Conservation (phyloP, 2,329 filamentous ascomycete genomes). For the Lomentospora prolificans region DNA sequence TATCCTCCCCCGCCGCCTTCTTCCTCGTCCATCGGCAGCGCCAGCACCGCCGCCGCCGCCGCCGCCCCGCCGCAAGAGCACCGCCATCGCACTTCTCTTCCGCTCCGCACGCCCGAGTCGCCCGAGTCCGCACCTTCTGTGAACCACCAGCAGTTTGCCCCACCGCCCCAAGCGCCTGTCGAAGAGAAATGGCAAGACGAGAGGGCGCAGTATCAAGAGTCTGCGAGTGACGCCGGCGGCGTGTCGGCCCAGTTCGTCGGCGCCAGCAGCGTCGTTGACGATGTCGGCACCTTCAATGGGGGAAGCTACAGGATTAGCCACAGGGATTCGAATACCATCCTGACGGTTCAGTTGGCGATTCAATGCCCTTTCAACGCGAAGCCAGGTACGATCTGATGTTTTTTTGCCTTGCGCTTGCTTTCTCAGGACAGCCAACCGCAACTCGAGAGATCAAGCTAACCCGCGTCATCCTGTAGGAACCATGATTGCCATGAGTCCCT, state of each 20-base stretch:
- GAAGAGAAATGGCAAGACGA: not conserved
- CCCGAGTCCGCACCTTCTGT: not conserved
- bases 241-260: constrained; percentile 9
- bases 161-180: not conserved
- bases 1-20: constrained; percentile 18
- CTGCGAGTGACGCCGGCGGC: constrained; percentile 8
- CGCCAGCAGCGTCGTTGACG: constrained; percentile 52
- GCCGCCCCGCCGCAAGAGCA: constrained; percentile 15
- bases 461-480: constrained; percentile 39
- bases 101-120: not conserved
- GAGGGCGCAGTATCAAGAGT: constrained; percentile 4
- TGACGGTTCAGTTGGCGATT: constrained; percentile 83
- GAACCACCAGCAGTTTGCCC: not conserved
- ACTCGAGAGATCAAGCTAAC: not conserved
- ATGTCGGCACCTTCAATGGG: constrained; percentile 94
- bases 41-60: no score
- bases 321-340: constrained; percentile 77
- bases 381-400: constrained; percentile 44
- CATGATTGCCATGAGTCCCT: constrained; percentile 93
- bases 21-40: constrained; percentile 15
- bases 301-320: constrained; percentile 91
- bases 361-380: constrained; percentile 75
- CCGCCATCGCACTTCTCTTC: not conserved
- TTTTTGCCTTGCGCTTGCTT: not conserved
- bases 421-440: no score